Evolutionary conservation across 345 rosid species (phyloP), one percentile per base, ranked within the genome.

Genomic region (Camelina neglecta): DNA sequence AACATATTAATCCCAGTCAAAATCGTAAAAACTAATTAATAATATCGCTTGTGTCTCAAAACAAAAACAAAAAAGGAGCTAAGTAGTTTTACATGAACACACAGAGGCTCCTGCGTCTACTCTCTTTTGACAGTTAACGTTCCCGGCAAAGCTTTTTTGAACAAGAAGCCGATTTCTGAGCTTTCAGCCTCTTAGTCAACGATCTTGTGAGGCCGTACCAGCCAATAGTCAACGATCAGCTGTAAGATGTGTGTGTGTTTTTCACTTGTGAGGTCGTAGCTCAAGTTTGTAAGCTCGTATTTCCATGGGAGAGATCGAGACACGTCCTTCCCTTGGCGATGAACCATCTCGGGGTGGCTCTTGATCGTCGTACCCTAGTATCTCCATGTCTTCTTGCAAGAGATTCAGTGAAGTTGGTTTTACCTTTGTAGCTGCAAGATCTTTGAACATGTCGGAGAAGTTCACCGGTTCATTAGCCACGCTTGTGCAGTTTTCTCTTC

Each of bases 261-360:
- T 24, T 77, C 62, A 77, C 72, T 65, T 77, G 49, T 71, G 81
- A 67, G 94, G 88, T 80, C 82, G 83, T 71, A 95, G 66, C 63
- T 89, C 97, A 80, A 95, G 82, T 84, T 91, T 95, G 86, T 90
- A 95, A 24, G 99, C 93, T 76, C 87, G 94, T 79, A 95, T 83
- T 83, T 95, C 99, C 99, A 93, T 95, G 54, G 97, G 97, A 62
- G 93, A 79, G 53, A 95, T 89, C 67, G 58, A 21, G 20, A 89
- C 77, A 61, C 49, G 86, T 61, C 97, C 98, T 21, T 92, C 93
- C 41, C 72, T 86, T 1, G 29, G 16, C 6, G 21, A 7, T 75
- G 88, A 72, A 39, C 75, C 79, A 73, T 88, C 91, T 36, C 77
- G 78, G 10, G 73, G 44, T 4, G 29, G 50, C 56, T 72, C 81